phyloP scores from a whole-genome alignment of 2,329 filamentous ascomycete genomes.

The Exophiala phaeomuriformis region DNA sequence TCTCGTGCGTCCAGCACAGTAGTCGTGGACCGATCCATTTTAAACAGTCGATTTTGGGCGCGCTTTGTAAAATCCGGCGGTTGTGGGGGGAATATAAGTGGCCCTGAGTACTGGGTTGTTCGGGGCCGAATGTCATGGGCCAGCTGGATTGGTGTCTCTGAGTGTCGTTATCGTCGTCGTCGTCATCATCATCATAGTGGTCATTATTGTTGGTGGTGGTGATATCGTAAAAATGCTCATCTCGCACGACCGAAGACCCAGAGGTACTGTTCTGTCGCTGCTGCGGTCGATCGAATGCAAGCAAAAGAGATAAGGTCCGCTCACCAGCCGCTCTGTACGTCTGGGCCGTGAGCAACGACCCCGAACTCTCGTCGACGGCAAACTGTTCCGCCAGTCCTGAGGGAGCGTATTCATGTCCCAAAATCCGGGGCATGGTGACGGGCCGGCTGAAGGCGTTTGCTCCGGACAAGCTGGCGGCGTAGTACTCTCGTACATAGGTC shows the following conservation, averaged over 20 bases:
- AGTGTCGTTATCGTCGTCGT: background rate
- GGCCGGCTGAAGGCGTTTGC: background rate
- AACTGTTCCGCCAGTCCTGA: background rate
- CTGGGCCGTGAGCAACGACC: background rate
- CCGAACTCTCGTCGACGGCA: background rate
- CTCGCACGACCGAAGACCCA: background rate
- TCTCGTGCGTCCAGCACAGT: background rate
- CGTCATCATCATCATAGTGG: too few species aligned
- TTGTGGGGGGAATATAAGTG: background rate
- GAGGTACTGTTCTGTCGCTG: background rate
- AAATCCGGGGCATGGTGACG: background rate
- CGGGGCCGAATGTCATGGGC: background rate
- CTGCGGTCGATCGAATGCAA: background rate
- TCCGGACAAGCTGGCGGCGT: conserved; percentile 8
- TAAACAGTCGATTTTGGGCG: background rate
- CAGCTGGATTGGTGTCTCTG: too few species aligned
- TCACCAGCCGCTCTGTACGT: background rate
- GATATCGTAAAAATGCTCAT: background rate
- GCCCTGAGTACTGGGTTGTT: background rate
- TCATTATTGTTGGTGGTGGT: background rate
- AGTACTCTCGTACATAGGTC: conserved; percentile 9
- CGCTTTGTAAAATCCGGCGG: background rate
- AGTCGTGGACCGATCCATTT: background rate
- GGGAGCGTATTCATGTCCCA: background rate
- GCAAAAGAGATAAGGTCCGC: background rate